These are phyloP conservation scores for Exophiala aquamarina DNA, from an alignment of 2,329 filamentous ascomycete species.

Conservation along the genomic window DNA sequence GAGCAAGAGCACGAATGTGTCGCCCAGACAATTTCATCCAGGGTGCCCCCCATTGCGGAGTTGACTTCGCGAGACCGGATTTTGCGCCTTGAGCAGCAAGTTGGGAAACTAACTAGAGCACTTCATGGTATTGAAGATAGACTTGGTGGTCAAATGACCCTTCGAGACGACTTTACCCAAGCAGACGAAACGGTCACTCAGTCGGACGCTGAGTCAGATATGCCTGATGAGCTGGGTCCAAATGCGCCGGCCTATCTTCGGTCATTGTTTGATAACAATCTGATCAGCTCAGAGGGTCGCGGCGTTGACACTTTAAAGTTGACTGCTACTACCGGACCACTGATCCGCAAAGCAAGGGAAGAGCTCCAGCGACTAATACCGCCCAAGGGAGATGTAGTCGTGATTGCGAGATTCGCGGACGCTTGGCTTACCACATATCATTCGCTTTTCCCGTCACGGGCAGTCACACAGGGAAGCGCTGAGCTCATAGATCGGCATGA, in stretches of 20 bases:
- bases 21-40: slow-evolving; percentile 11
- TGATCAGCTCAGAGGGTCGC: slow-evolving; percentile 9
- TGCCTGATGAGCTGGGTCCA: slow-evolving; percentile 12
- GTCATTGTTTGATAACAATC: slow-evolving; percentile 19
- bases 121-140: slow-evolving; percentile 13
- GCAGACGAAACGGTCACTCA: slow-evolving; percentile 6
- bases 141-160: slow-evolving; percentile 6
- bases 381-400: slow-evolving; percentile 5
- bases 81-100: slow-evolving; percentile 14
- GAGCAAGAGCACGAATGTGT: slow-evolving; percentile 16
- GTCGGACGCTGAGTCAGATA: slow-evolving; percentile 12
- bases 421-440: slow-evolving; percentile 8
- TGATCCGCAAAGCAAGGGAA: slow-evolving; percentile 13
- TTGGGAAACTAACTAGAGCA: slow-evolving; percentile 10
- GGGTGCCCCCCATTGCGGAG: background rate
- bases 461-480: slow-evolving; percentile 10
- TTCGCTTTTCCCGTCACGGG: slow-evolving; percentile 7
- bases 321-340: slow-evolving; percentile 3
- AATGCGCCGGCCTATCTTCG: slow-evolving; percentile 14
- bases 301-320: slow-evolving; percentile 2
- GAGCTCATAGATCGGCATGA: slow-evolving; percentile 14
- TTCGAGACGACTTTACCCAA: background rate
- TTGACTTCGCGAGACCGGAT: slow-evolving; percentile 16
- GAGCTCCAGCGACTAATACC: slow-evolving; percentile 17
- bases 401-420: slow-evolving; percentile 5